These are phyloP conservation scores for Solanum arcanum DNA, from an alignment of 257 asterid species.

Conservation along the genomic window DNA sequence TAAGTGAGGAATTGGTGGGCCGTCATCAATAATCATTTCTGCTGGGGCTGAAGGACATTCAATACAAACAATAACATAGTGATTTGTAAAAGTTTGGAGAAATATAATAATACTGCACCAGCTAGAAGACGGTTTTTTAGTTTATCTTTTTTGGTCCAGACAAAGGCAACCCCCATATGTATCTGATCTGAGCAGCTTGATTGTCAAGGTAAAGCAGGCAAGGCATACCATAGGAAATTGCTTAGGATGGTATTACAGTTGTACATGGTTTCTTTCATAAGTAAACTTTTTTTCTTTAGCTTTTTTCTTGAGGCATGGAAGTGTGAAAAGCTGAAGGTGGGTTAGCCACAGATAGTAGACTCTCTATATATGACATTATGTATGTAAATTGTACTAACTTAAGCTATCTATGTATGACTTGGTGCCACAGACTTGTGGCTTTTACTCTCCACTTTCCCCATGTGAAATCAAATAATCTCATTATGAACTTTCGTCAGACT, in stretches of 20 bases:
- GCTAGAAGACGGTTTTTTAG: neutral
- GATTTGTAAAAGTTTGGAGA: neutral
- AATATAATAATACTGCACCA: neutral
- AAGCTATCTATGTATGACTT: neutral
- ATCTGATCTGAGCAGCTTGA: neutral
- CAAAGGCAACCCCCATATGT: neutral
- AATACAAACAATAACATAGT: neutral
- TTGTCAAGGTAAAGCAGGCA: neutral
- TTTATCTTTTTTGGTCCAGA: neutral
- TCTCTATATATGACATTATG: neutral
- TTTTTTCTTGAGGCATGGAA: neutral
- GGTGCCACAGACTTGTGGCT: neutral
- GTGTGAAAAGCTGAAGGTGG: neutral
- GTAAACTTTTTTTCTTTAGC: neutral
- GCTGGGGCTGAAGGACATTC: conserved; percentile 5
- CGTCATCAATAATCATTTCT: conserved; percentile 40
- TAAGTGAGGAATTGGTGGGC: conserved; percentile 70
- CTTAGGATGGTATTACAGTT: neutral
- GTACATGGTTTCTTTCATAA: neutral
- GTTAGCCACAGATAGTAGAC: neutral
- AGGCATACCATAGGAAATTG: neutral
- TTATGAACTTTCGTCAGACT: conserved; percentile 13
- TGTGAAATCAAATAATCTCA: neutral
- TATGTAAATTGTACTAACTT: neutral
- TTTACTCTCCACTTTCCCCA: neutral